Percentiles rank a stretch among this genome's conserved stretches.
Conservation (phyloP, 352 stramenopile genomes). For the Globisporangium recalcitrans region DNA sequence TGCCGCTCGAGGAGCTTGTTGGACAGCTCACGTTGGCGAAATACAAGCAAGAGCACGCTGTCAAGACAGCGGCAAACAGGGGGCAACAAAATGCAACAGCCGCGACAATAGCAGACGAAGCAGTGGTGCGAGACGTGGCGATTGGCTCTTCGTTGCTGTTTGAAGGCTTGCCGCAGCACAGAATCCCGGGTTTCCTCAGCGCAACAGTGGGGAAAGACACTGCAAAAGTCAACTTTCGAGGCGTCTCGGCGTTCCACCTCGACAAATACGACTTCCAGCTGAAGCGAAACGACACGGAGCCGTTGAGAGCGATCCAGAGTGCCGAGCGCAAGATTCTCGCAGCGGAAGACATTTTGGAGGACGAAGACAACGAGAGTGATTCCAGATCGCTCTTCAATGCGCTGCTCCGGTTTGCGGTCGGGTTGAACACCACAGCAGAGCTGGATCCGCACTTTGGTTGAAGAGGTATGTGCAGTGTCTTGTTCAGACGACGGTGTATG, state of each 20-base stretch:
- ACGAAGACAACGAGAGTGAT: not conserved
- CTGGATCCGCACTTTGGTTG: conserved; percentile 10
- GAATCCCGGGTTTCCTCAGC: conserved; percentile 21
- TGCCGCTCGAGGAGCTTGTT: conserved; percentile 25
- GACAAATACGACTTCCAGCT: conserved; percentile 4
- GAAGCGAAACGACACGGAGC: not conserved
- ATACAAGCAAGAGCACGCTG: conserved; percentile 13
- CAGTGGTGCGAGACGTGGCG: conserved; percentile 6
- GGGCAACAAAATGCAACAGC: not conserved
- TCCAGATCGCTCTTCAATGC: conserved; percentile 6
- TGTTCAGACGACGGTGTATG: not conserved
- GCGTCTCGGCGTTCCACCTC: conserved; percentile 13
- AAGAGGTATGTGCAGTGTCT: not conserved
- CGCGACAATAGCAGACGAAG: not conserved
- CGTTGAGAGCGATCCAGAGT: not conserved
- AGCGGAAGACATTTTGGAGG: conserved; percentile 7
- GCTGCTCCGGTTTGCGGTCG: conserved; percentile 10
- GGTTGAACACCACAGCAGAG: conserved; percentile 13
- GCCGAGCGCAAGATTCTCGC: not conserved
- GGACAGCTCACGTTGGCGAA: conserved; percentile 26
- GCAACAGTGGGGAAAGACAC: not conserved
- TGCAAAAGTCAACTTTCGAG: not conserved
- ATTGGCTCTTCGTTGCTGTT: conserved; percentile 21
- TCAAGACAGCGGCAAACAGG: not conserved
- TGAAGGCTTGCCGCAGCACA: conserved; percentile 11